Evolutionary conservation across 2,329 filamentous ascomycete species (phyloP), one percentile per base, ranked within the genome.

Genomic region (Bisporella sp.): DNA sequence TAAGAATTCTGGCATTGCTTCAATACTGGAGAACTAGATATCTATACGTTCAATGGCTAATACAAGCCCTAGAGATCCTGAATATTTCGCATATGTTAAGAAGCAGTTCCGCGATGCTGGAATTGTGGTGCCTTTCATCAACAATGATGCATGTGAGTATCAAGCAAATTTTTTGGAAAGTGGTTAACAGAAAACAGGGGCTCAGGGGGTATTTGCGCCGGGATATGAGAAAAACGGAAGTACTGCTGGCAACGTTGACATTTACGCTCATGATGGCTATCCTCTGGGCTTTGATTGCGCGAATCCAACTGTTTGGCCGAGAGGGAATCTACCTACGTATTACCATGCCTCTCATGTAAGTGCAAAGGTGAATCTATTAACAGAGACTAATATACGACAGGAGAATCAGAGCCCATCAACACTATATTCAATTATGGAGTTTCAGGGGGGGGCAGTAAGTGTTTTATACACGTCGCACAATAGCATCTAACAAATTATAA

Each of bases 91-190:
- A 49, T 82, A 85, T 55, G 80, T 91, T 5, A 78, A 84, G 43
- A 73, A 89, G 32, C 84, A 89, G 61, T 79, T 80, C 21, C 73
- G 79, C 8, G 71, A 82, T 41, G 82, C 82, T 0, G 86, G 87
- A 0, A 80, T 93, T 41, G 74, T 86, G 1, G 80, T 93, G 0
- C 88, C 88, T 0, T 73, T 88, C 21, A 85, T 92, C 51, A 87
- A 72, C 67, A 92, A 91, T 52, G 87, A 92, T 62, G 84, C 81
- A 28, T 61, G 61, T 63, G 53, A 52, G 60, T 56, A 31, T 6
- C n/a, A 32, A 39, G 21, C 9, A 9, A 8, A 35, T 32, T 13
- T 41, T 3, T 30, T 44, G n/a, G 21, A 41, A 21, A 33, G 5
- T 21, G 32, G 29, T 46, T 59, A 43, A 59, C 39, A 29, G 31